Evolutionary conservation across 192 early-diverging fungal genomes (phyloP).

Genomic region (Coemansia sp.): DNA sequence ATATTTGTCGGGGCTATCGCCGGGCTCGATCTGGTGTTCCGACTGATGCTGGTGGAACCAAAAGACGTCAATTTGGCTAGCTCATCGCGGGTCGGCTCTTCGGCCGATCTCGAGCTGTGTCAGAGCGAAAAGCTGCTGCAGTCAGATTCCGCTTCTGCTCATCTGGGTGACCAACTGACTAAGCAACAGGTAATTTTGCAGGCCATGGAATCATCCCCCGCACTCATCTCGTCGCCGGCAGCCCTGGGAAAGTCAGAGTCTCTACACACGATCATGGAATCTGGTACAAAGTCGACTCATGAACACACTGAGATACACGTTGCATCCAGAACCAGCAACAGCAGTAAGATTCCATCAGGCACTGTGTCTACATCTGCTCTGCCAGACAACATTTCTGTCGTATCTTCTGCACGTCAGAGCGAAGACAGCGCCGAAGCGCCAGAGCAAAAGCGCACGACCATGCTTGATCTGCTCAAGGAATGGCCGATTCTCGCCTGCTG

Average conservation of each 20-base stretch:
- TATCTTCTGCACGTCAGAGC: background rate
- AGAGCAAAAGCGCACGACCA: constrained; percentile 26
- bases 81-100: constrained; percentile 9
- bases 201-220: constrained; percentile 5
- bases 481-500: constrained; percentile 51
- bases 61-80: constrained; percentile 13
- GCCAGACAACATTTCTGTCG: background rate
- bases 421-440: background rate
- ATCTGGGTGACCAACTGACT: background rate
- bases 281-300: background rate
- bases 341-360: background rate
- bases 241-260: constrained; percentile 4
- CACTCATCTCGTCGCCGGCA: constrained; percentile 16
- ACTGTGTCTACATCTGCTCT: background rate
- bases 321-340: background rate
- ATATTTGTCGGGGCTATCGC: constrained; percentile 66
- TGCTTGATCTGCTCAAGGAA: constrained; percentile 51
- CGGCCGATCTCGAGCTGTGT: constrained; percentile 1
- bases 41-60: constrained; percentile 65
- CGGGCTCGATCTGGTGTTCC: constrained; percentile 60
- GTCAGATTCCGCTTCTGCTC: background rate
- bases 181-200: constrained; percentile 1
- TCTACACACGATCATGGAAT: background rate
- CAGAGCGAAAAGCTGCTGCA: constrained; percentile 20
- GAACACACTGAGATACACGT: background rate